Percentiles rank a stretch among this genome's conserved stretches.
These are phyloP conservation scores for grape (Vitis vinifera) DNA, from an alignment of 164 flowering plant species.

Conservation along the genomic window DNA sequence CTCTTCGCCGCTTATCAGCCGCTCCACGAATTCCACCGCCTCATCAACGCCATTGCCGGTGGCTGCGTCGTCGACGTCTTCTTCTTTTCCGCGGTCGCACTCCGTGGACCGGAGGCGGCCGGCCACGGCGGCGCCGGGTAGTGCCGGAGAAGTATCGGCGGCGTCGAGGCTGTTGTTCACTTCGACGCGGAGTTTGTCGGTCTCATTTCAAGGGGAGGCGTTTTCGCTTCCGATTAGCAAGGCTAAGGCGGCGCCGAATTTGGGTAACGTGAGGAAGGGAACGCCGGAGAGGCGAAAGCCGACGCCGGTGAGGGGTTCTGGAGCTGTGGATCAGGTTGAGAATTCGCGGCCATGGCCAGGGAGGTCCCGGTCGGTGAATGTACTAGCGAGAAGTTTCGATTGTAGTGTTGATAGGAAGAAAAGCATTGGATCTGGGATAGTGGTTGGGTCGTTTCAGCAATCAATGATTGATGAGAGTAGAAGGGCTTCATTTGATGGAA, in stretches of 20 bases:
- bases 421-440: conserved; percentile 48
- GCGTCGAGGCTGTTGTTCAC: conserved; percentile 67
- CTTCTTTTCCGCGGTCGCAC: conserved; percentile 45
- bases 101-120: conserved; percentile 77
- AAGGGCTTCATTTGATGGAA: conserved; percentile 64
- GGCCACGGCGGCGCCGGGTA: conserved; percentile 33
- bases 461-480: conserved; percentile 53
- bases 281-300: conserved; percentile 71
- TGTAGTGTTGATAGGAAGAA: conserved; percentile 34
- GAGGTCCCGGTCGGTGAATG: conserved; percentile 37
- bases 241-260: conserved; percentile 48
- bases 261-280: conserved; percentile 40
- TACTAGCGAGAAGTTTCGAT: conserved; percentile 69
- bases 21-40: conserved; percentile 28
- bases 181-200: conserved; percentile 83
- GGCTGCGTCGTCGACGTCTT: neutral
- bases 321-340: conserved; percentile 43
- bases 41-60: conserved; percentile 15
- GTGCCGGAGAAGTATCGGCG: conserved; percentile 45
- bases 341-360: conserved; percentile 70
- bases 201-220: conserved; percentile 94
- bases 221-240: conserved; percentile 85
- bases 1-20: conserved; percentile 59
- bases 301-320: conserved; percentile 37
- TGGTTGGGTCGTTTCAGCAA: conserved; percentile 37